A percentile compares a stretch with the other conserved stretches of the same genome.
These are phyloP conservation scores for Helichrysum umbraculigerum DNA, from an alignment of 129 eudicot species.

Conservation along the genomic window DNA sequence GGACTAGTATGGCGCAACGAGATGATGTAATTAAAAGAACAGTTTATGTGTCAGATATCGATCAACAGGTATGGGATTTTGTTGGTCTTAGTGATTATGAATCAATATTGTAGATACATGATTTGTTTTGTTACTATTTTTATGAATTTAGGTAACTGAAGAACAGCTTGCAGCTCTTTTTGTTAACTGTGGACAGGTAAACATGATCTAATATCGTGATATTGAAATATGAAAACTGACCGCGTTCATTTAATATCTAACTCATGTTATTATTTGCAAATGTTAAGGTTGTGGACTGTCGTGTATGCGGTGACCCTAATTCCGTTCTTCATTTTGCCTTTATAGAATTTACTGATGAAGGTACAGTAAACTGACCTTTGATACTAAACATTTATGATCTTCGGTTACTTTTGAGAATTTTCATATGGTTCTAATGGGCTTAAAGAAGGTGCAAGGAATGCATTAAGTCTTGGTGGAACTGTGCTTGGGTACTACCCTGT, in stretches of 20 bases:
- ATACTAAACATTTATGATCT: too few species aligned
- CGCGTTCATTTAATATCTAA: background rate
- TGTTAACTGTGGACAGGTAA: slow-evolving; percentile 78
- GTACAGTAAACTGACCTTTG: slow-evolving; percentile 24
- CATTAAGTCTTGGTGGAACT: slow-evolving; percentile 75
- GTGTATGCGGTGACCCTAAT: slow-evolving; percentile 88
- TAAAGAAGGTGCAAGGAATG: slow-evolving; percentile 81
- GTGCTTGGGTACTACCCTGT: slow-evolving; percentile 88
- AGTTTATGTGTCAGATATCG: slow-evolving; percentile 92
- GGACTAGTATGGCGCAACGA: slow-evolving; percentile 77
- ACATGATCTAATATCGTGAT: background rate
- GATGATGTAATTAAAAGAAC: slow-evolving; percentile 92
- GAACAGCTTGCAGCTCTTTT: slow-evolving; percentile 95
- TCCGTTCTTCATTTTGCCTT: slow-evolving; percentile 87
- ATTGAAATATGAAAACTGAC: too few species aligned
- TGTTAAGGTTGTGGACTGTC: slow-evolving; percentile 82
- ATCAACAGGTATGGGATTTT: slow-evolving; percentile 63
- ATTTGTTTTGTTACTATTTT: background rate
- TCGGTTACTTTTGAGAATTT: background rate
- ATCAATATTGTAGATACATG: background rate
- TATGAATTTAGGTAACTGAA: slow-evolving; percentile 70
- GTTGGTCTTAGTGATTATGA: background rate
- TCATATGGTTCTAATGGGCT: slow-evolving; percentile 5
- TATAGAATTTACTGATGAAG: slow-evolving; percentile 81
- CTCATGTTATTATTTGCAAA: background rate